A percentile compares a stretch with the other conserved stretches of the same genome.
Evolutionary conservation across 768 basidiomycete species (phyloP).

Genomic region (Russula lepida): DNA sequence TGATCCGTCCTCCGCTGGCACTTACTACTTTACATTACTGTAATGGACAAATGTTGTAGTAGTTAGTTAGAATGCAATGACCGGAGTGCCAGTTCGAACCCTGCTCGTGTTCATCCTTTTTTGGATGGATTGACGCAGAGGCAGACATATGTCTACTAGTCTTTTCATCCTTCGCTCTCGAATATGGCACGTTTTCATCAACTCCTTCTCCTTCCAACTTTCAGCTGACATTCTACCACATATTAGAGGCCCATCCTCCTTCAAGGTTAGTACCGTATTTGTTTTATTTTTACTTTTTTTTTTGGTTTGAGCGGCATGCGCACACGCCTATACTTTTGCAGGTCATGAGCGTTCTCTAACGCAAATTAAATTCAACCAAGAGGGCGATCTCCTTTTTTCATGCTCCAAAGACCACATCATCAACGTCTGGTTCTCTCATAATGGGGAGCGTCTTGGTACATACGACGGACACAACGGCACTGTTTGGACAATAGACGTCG

Average conservation of each 20-base stretch:
- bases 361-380: constrained; percentile 94
- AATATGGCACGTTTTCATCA: background rate
- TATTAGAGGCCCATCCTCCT: constrained; percentile 9
- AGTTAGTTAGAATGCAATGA: too few relatives aligned
- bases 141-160: too few relatives aligned
- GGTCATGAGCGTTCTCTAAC: constrained; percentile 97
- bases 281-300: too few relatives aligned
- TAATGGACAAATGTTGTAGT: too few relatives aligned
- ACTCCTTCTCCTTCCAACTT: background rate
- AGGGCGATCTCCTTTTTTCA: constrained; percentile 93
- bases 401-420: constrained; percentile 93
- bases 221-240: background rate
- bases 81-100: too few relatives aligned
- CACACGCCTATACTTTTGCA: constrained; percentile 25
- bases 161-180: too few relatives aligned
- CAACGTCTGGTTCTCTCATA: constrained; percentile 96
- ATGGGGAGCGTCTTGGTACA: constrained; percentile 94
- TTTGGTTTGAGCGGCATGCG: background rate
- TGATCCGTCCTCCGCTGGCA: too few relatives aligned
- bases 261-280: background rate
- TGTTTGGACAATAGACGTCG: constrained; percentile 94
- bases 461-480: constrained; percentile 94
- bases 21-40: too few relatives aligned
- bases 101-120: too few relatives aligned
- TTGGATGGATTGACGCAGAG: too few relatives aligned